These are phyloP conservation scores for Clonostachys byssicola DNA, from an alignment of 2,329 filamentous ascomycete genomes.

Conservation along the genomic window DNA sequence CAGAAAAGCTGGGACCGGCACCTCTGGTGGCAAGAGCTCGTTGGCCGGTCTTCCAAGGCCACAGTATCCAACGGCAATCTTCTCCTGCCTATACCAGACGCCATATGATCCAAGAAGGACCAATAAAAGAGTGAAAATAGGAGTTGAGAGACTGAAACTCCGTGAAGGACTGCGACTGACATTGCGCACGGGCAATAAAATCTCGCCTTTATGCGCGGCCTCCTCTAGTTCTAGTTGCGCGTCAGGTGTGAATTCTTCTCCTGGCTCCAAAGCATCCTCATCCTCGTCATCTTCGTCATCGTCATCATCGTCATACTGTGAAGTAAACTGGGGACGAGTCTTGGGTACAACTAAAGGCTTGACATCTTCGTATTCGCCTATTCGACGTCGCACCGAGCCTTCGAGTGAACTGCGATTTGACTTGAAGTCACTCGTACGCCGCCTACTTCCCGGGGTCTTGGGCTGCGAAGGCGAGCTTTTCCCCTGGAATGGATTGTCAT, in stretches of 20 bases:
- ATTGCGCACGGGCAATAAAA: conserved; percentile 35
- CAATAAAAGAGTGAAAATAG: conserved; percentile 67
- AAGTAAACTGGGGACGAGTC: background rate
- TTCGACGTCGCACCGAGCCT: conserved; percentile 12
- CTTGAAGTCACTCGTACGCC: conserved; percentile 29
- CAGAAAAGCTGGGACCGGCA: conserved; percentile 67
- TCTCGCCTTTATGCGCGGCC: conserved; percentile 50
- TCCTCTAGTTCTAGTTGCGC: conserved; percentile 79
- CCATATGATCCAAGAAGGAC: conserved; percentile 69
- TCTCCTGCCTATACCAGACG: conserved; percentile 88
- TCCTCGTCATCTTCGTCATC: conserved; percentile 11
- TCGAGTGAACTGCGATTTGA: background rate
- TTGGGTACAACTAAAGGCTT: conserved; percentile 7
- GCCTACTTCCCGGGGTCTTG: conserved; percentile 42
- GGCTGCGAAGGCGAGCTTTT: conserved; percentile 63
- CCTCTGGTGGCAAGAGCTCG: conserved; percentile 40
- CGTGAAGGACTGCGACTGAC: conserved; percentile 25
- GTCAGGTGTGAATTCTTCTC: conserved; percentile 93
- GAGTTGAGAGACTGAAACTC: conserved; percentile 51
- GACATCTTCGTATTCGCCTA: conserved; percentile 27
- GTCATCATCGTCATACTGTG: background rate
- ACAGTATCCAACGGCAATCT: conserved; percentile 93
- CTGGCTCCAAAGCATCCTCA: conserved; percentile 48
- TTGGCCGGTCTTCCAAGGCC: conserved; percentile 68
- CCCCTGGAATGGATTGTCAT: conserved; percentile 91